Evolutionary conservation across 2,329 filamentous ascomycete genomes (phyloP).

Genomic region (Mariannaea sp.): DNA sequence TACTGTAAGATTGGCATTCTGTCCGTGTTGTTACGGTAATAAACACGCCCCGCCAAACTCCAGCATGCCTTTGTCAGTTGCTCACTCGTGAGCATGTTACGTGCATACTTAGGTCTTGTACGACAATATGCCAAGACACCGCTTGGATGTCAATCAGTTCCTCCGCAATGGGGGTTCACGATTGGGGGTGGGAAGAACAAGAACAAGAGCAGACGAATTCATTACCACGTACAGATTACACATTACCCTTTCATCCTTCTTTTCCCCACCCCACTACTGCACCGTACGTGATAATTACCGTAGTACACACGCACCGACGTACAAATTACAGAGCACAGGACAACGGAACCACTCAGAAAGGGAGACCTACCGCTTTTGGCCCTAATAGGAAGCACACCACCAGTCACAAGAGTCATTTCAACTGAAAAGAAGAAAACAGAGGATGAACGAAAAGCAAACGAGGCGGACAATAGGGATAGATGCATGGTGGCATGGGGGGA

Average conservation of each 20-base stretch:
- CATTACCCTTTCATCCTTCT: not conserved
- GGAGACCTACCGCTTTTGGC: slow-evolving; percentile 1
- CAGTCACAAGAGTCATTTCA: not conserved
- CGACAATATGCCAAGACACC: slow-evolving; percentile 5
- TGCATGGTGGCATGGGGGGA: too few relatives aligned
- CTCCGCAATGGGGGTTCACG: not conserved
- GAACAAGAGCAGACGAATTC: too few relatives aligned
- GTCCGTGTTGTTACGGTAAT: not conserved
- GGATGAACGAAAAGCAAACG: not conserved
- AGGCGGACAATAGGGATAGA: too few relatives aligned
- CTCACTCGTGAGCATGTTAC: too few relatives aligned
- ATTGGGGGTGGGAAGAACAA: too few relatives aligned
- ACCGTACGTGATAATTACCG: too few relatives aligned
- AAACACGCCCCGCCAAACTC: not conserved
- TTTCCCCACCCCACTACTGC: slow-evolving; percentile 4
- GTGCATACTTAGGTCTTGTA: too few relatives aligned
- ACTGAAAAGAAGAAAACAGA: not conserved
- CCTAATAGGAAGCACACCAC: slow-evolving; percentile 1
- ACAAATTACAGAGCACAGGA: too few relatives aligned
- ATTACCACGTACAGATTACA: too few relatives aligned
- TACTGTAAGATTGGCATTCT: not conserved
- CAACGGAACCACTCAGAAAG: not conserved
- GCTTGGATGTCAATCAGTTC: slow-evolving; percentile 1
- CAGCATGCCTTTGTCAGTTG: not conserved
- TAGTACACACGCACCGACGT: too few relatives aligned